These are phyloP conservation scores for Dryas drummondii DNA, from an alignment of 306 rosid genomes.

Conservation along the genomic window DNA sequence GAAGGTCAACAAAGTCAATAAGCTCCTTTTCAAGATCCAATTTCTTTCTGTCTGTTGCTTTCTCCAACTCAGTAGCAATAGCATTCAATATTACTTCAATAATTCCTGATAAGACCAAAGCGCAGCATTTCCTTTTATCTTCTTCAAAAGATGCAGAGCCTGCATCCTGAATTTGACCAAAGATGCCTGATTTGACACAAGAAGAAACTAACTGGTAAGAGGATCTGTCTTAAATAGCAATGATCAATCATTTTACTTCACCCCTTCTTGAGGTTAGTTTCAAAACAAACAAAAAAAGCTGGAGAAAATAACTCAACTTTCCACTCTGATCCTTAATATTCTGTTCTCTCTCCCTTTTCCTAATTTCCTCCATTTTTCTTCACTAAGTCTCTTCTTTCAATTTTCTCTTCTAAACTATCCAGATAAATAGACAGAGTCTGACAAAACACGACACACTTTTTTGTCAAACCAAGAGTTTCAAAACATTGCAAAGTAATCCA, in stretches of 20 bases:
- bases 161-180: conserved; percentile 30
- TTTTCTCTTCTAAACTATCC: not conserved
- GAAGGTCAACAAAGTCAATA: conserved; percentile 26
- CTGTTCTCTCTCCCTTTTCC: too few species aligned
- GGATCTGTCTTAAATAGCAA: not conserved
- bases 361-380: not conserved
- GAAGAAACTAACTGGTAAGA: conserved; percentile 14
- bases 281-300: not conserved
- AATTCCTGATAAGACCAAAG: conserved; percentile 32
- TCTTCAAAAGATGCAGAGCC: conserved; percentile 33
- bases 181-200: conserved; percentile 33
- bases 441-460: not conserved
- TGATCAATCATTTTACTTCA: not conserved
- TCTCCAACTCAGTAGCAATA: conserved; percentile 38
- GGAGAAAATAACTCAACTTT: not conserved
- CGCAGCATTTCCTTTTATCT: conserved; percentile 26
- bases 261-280: not conserved
- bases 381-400: not conserved
- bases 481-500: not conserved
- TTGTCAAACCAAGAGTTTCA: not conserved
- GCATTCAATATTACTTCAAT: conserved; percentile 39
- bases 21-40: conserved; percentile 40
- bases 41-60: conserved; percentile 31
- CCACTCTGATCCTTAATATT: not conserved
- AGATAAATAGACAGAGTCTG: not conserved